A percentile compares a stretch with the other conserved stretches of the same genome.
Evolutionary conservation across 2,329 filamentous ascomycete species (phyloP).

Genomic region (Fusarium setosum): DNA sequence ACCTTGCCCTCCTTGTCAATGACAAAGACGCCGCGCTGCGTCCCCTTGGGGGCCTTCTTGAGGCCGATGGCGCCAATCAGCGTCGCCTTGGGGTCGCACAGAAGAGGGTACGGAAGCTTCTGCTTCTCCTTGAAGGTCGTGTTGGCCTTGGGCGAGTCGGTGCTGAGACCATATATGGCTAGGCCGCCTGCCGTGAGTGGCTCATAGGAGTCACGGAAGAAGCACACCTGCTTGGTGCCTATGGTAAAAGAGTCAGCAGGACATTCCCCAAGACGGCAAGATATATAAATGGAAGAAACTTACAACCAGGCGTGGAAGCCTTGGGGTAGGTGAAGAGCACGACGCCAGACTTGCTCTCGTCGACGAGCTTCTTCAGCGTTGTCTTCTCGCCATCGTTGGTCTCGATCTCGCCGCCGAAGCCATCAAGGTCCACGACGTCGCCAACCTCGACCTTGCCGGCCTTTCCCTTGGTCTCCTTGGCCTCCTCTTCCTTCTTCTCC

Average conservation of each 20-base stretch:
- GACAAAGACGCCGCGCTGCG: slow-evolving; percentile 87
- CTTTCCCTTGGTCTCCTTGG: slow-evolving; percentile 47
- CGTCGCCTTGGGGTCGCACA: slow-evolving; percentile 81
- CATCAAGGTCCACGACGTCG: slow-evolving; percentile 66
- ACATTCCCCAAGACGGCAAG: background rate
- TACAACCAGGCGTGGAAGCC: slow-evolving; percentile 94
- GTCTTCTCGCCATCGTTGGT: slow-evolving; percentile 87
- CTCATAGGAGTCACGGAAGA: slow-evolving; percentile 89
- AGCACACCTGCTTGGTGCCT: slow-evolving; percentile 94
- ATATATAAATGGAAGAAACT: slow-evolving; percentile 50
- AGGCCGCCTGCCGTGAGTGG: slow-evolving; percentile 82
- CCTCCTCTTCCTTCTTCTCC: slow-evolving; percentile 35
- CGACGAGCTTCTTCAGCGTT: slow-evolving; percentile 82
- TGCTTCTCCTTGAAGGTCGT: slow-evolving; percentile 93
- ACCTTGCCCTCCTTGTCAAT: slow-evolving; percentile 86
- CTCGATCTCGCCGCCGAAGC: slow-evolving; percentile 79
- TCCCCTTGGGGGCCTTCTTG: slow-evolving; percentile 85
- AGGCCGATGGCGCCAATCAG: slow-evolving; percentile 90
- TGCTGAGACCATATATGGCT: slow-evolving; percentile 89
- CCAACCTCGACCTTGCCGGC: slow-evolving; percentile 61
- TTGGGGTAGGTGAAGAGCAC: slow-evolving; percentile 96
- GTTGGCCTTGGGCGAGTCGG: slow-evolving; percentile 90
- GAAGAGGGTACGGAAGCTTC: slow-evolving; percentile 85
- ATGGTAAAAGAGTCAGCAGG: slow-evolving; percentile 16
- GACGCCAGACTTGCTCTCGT: slow-evolving; percentile 85